Evolutionary conservation across 257 asterid species (phyloP).

Genomic region (Petunia axillaris): DNA sequence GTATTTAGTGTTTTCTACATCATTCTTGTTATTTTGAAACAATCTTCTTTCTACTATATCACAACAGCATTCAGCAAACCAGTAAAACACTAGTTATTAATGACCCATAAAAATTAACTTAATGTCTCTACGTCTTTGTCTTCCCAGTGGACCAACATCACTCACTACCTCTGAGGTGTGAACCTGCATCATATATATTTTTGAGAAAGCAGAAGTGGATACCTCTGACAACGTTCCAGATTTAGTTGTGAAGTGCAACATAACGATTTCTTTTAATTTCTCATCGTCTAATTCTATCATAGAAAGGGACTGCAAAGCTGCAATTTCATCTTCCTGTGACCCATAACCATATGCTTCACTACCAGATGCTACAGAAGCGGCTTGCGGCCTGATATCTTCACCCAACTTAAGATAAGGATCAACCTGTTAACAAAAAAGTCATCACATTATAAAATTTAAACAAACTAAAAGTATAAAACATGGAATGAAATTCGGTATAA

Average conservation of each 20-base stretch:
- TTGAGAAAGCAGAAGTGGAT: slow-evolving; percentile 15
- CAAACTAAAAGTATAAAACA: background rate
- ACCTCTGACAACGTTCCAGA: slow-evolving; percentile 45
- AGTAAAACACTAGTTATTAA: background rate
- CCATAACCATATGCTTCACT: slow-evolving; percentile 41
- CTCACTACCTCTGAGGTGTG: slow-evolving; percentile 12
- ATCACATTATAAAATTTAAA: slow-evolving; percentile 1
- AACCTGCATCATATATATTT: slow-evolving; percentile 13
- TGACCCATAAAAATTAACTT: background rate
- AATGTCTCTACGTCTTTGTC: background rate
- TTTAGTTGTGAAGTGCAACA: slow-evolving; percentile 44
- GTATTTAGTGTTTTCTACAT: background rate
- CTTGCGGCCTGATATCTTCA: slow-evolving; percentile 47
- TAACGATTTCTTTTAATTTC: slow-evolving; percentile 42
- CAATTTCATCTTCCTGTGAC: slow-evolving; percentile 48
- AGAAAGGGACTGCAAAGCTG: slow-evolving; percentile 46
- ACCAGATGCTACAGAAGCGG: slow-evolving; percentile 26
- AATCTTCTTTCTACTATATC: slow-evolving; percentile 9
- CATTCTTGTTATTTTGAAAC: slow-evolving; percentile 19
- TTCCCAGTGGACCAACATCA: background rate
- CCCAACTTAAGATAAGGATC: slow-evolving; percentile 49
- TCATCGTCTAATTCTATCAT: slow-evolving; percentile 38
- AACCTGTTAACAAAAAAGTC: slow-evolving; percentile 33
- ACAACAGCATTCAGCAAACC: background rate
- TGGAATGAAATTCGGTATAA: background rate